phyloP scores from a whole-genome alignment of 2,329 filamentous ascomycete genomes.

The Waltergamsia citrina region DNA sequence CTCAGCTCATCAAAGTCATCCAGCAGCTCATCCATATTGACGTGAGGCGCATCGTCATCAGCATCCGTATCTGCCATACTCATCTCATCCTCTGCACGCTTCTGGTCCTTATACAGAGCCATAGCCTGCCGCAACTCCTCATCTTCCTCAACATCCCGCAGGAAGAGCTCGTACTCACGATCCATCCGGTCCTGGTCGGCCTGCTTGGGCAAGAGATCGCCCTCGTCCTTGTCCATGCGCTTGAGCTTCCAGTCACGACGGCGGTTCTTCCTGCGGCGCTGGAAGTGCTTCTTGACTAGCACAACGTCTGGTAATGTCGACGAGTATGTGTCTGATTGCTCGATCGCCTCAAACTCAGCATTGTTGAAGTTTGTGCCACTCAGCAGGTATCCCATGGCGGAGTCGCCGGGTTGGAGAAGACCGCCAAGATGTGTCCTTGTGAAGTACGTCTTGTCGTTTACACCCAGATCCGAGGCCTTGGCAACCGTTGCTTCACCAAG shows the following conservation, averaged over 20 bases:
- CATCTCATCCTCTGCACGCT: conserved; percentile 52
- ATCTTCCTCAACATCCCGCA: conserved; percentile 94
- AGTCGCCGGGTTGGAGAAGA: conserved; percentile 80
- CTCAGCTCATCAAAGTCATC: conserved; percentile 90
- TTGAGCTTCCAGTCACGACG: conserved; percentile 87
- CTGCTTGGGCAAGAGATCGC: conserved; percentile 78
- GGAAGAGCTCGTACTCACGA: conserved; percentile 92
- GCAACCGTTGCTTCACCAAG: conserved; percentile 85
- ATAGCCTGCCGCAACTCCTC: conserved; percentile 76
- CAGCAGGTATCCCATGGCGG: conserved; percentile 88
- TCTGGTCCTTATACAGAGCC: conserved; percentile 71
- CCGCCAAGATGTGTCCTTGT: conserved; percentile 82
- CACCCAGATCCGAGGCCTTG: conserved; percentile 74
- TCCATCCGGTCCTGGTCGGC: conserved; percentile 83
- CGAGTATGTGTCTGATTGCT: conserved; percentile 65
- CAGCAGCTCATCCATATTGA: conserved; percentile 72
- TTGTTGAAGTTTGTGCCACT: conserved; percentile 91
- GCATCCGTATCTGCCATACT: conserved; percentile 56
- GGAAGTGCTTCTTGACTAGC: conserved; percentile 95
- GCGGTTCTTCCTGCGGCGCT: conserved; percentile 70
- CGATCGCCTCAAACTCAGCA: conserved; percentile 71
- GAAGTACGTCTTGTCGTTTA: conserved; percentile 82
- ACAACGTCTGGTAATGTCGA: conserved; percentile 83
- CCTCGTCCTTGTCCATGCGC: conserved; percentile 85
- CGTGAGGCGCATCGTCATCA: conserved; percentile 57